Percentiles rank a stretch among this genome's conserved stretches.
These are phyloP conservation scores for Claviceps pusilla DNA, from an alignment of 2,329 filamentous ascomycete genomes.

Conservation along the genomic window DNA sequence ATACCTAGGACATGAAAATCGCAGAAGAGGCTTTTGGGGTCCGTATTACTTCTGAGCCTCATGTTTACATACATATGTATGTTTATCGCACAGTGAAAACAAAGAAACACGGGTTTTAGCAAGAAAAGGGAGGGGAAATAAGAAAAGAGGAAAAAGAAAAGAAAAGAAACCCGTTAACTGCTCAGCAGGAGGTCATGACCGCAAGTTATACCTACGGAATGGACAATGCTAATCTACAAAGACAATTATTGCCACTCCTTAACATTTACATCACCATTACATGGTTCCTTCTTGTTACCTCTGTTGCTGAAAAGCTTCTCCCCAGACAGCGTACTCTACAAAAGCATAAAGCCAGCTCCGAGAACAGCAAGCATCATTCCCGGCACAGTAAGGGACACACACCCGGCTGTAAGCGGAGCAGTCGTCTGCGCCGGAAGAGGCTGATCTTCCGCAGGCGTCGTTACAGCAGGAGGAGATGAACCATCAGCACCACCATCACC, in stretches of 20 bases:
- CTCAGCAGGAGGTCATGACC: no score
- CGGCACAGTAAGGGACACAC: slow-evolving; percentile 23
- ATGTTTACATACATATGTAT: no score
- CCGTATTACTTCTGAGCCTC: no score
- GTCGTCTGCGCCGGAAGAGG: slow-evolving; percentile 4
- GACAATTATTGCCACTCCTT: neutral
- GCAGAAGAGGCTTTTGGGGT: no score
- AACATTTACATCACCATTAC: neutral
- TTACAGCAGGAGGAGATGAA: neutral
- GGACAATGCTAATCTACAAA: neutral
- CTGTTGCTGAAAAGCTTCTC: neutral
- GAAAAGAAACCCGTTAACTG: no score
- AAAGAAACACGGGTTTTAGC: no score
- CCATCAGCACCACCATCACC: slow-evolving; percentile 5
- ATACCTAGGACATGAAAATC: no score
- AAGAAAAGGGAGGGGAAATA: no score
- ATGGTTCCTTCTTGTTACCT: neutral
- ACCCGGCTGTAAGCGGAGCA: slow-evolving; percentile 9
- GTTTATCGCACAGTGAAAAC: no score
- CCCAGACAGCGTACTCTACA: slow-evolving; percentile 10
- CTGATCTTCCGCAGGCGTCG: neutral
- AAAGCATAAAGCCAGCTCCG: slow-evolving; percentile 28
- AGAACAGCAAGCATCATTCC: slow-evolving; percentile 28
- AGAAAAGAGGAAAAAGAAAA: no score
- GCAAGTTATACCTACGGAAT: no score